Evolutionary conservation across 768 basidiomycete species (phyloP).

Genomic region (Kwoniella dendrophila): DNA sequence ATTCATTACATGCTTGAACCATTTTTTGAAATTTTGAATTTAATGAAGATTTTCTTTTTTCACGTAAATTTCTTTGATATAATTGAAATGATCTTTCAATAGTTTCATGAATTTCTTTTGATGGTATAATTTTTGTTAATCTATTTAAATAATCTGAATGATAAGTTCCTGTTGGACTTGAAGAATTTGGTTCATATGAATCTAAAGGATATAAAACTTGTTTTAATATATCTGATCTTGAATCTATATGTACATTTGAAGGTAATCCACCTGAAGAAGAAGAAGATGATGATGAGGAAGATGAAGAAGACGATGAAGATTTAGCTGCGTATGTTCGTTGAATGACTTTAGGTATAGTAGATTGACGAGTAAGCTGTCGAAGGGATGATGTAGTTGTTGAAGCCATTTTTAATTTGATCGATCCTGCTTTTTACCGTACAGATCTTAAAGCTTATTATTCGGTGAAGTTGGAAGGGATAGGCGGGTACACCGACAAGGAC

Average conservation of each 20-base stretch:
- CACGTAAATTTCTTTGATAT: conserved; percentile 72
- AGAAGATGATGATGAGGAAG: not conserved
- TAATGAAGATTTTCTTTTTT: conserved; percentile 69
- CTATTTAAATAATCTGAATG: conserved; percentile 75
- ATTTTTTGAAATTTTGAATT: conserved; percentile 78
- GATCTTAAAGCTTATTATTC: no score
- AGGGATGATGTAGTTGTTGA: not conserved
- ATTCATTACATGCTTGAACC: conserved; percentile 80
- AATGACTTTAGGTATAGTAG: not conserved
- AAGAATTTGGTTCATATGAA: conserved; percentile 62
- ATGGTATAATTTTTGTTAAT: conserved; percentile 80
- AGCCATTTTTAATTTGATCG: not conserved
- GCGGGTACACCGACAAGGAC: no score
- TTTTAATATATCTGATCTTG: conserved; percentile 66
- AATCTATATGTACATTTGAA: conserved; percentile 27
- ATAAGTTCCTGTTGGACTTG: conserved; percentile 77
- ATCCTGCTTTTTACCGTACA: not conserved
- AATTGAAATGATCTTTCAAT: conserved; percentile 89
- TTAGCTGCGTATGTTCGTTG: conserved; percentile 16
- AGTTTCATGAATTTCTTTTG: conserved; percentile 84
- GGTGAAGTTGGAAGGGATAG: no score
- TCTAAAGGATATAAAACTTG: conserved; percentile 78
- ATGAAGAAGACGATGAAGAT: conserved; percentile 1
- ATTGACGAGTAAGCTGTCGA: not conserved
- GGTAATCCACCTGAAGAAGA: conserved; percentile 26